Conservation (phyloP, 495 filamentous ascomycete genomes). For the Tuber umbilicatum region DNA sequence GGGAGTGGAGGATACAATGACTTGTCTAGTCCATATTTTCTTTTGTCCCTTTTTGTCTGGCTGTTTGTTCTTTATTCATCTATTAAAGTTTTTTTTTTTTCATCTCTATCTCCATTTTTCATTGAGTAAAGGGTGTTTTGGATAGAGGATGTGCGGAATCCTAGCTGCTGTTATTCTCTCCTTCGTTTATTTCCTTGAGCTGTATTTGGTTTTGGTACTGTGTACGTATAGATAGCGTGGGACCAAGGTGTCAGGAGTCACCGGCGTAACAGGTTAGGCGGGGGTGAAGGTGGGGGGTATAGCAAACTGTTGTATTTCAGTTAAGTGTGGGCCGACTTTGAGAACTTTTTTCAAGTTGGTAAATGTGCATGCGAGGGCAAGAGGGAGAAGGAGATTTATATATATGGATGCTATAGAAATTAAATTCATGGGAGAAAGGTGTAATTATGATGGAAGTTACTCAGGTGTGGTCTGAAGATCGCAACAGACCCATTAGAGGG, state of each 20-base stretch:
- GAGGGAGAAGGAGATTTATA: not conserved
- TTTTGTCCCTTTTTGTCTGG: not conserved
- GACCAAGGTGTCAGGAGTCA: not conserved
- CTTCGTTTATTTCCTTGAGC: not conserved
- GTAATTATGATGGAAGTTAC: not conserved
- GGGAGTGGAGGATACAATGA: not conserved
- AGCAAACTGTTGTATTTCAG: not conserved
- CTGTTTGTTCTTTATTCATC: not conserved
- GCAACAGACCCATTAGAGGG: not conserved
- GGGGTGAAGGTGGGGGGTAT: not conserved
- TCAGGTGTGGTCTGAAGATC: not conserved
- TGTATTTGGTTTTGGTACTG: not conserved
- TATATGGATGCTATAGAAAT: not conserved
- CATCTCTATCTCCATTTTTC: not conserved
- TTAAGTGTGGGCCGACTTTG: not conserved
- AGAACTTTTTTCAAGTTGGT: not conserved
- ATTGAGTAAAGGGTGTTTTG: constrained; percentile 4
- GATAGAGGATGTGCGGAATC: not conserved
- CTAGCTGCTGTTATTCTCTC: not conserved
- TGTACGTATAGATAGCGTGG: not conserved
- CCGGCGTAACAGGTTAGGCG: not conserved
- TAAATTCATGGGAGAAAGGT: not conserved
- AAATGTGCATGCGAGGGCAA: not conserved
- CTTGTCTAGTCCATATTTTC: not conserved
- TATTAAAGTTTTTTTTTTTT: not conserved